These are phyloP conservation scores for Alternaria arbusti DNA, from an alignment of 2,329 filamentous ascomycete species.

Conservation along the genomic window DNA sequence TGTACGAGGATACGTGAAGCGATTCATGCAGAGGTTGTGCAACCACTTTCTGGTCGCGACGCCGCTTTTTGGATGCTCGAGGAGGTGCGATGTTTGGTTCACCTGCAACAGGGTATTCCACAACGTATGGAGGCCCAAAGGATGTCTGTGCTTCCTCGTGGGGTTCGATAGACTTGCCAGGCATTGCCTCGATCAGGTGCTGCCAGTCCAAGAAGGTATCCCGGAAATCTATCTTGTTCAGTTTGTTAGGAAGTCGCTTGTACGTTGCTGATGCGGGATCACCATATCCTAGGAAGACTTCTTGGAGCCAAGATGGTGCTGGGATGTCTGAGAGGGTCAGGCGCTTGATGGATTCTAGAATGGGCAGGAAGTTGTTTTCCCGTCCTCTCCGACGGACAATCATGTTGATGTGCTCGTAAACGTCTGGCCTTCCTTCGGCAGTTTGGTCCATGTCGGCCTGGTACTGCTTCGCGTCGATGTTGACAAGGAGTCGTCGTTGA, in stretches of 20 bases:
- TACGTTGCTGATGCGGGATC: slow-evolving; percentile 89
- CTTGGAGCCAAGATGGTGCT: slow-evolving; percentile 89
- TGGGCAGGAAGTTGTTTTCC: slow-evolving; percentile 96
- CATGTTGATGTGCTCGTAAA: slow-evolving; percentile 86
- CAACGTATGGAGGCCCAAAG: slow-evolving; percentile 86
- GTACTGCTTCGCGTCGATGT: slow-evolving; percentile 80
- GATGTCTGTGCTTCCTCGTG: slow-evolving; percentile 72
- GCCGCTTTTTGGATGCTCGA: slow-evolving; percentile 80
- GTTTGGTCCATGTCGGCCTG: slow-evolving; percentile 73
- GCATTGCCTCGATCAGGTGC: slow-evolving; percentile 86
- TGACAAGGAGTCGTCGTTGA: slow-evolving; percentile 75
- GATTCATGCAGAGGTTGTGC: slow-evolving; percentile 63
- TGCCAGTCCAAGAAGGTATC: slow-evolving; percentile 97
- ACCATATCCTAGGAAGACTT: slow-evolving; percentile 97
- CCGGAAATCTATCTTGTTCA: slow-evolving; percentile 83
- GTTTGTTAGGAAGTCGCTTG: slow-evolving; percentile 77
- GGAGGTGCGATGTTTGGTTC: slow-evolving; percentile 55
- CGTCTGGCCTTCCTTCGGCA: slow-evolving; percentile 71
- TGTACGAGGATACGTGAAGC: slow-evolving; percentile 87
- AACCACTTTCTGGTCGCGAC: slow-evolving; percentile 74
- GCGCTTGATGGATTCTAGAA: slow-evolving; percentile 88
- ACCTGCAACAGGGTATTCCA: slow-evolving; percentile 64
- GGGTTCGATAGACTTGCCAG: slow-evolving; percentile 85
- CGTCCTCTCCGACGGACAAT: slow-evolving; percentile 81
- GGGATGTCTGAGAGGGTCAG: slow-evolving; percentile 85